These are phyloP conservation scores for Cytospora schulzeri DNA, from an alignment of 2,329 filamentous ascomycete genomes.

Conservation along the genomic window DNA sequence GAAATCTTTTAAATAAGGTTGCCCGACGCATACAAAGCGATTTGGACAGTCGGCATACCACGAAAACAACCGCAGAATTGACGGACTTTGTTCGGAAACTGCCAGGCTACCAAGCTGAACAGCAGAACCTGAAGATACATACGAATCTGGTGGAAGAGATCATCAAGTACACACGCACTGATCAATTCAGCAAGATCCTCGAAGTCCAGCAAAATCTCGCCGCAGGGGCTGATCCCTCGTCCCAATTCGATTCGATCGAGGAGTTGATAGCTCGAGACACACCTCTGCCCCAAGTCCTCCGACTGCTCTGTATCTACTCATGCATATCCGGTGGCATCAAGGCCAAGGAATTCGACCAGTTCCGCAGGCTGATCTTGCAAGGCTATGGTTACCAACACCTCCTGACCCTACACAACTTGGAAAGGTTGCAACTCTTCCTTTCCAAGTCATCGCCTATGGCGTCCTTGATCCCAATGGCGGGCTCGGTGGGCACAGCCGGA, in stretches of 20 bases:
- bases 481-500: conserved; percentile 57
- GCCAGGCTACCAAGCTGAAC: conserved; percentile 89
- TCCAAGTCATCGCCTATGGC: conserved; percentile 75
- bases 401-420: conserved; percentile 82
- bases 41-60: conserved; percentile 83
- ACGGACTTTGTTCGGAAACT: conserved; percentile 94
- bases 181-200: conserved; percentile 83
- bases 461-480: conserved; percentile 77
- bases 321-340: conserved; percentile 88
- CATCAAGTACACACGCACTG: conserved; percentile 86
- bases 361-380: conserved; percentile 84
- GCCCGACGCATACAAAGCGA: conserved; percentile 82
- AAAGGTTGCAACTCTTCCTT: conserved; percentile 85
- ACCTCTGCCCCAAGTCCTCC: conserved; percentile 77
- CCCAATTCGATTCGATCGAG: conserved; percentile 87
- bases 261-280: conserved; percentile 91
- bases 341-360: conserved; percentile 83
- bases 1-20: conserved; percentile 84
- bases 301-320: conserved; percentile 88
- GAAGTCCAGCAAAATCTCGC: conserved; percentile 96
- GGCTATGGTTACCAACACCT: conserved; percentile 96
- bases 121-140: conserved; percentile 88
- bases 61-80: conserved; percentile 87
- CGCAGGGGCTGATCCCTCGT: conserved; percentile 83
- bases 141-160: conserved; percentile 93